These are phyloP conservation scores for Moniliophthora roreri DNA, from an alignment of 1,284 basidiomycete species.

Conservation along the genomic window DNA sequence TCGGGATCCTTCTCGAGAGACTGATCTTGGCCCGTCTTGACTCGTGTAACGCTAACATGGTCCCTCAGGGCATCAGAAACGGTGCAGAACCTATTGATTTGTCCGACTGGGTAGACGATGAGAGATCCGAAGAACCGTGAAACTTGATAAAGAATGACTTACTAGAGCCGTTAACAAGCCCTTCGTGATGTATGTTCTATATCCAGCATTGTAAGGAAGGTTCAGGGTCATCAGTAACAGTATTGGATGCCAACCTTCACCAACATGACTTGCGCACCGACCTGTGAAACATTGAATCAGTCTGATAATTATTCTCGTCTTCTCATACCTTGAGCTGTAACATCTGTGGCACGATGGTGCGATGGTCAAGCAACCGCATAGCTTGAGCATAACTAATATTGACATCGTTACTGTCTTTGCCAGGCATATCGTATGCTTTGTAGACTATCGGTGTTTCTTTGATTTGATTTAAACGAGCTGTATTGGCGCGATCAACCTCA, in stretches of 20 bases:
- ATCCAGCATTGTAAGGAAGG: neutral
- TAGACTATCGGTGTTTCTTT: constrained; percentile 35
- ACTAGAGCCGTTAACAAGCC: constrained; percentile 78
- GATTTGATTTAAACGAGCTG: constrained; percentile 53
- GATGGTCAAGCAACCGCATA: constrained; percentile 32
- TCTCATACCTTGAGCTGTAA: constrained; percentile 33
- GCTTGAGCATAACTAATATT: constrained; percentile 19
- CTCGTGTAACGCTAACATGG: constrained; percentile 26
- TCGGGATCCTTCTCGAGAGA: constrained; percentile 7
- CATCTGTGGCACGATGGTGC: constrained; percentile 32
- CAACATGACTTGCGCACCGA: constrained; percentile 71
- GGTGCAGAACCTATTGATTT: constrained; percentile 59
- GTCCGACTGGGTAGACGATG: constrained; percentile 48
- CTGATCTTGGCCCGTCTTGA: neutral
- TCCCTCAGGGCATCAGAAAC: constrained; percentile 28
- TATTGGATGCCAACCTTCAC: constrained; percentile 45
- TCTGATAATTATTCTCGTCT: too few relatives aligned
- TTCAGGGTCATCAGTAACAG: neutral
- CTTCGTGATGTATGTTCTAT: constrained; percentile 69
- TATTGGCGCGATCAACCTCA: constrained; percentile 83
- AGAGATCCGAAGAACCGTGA: constrained; percentile 2
- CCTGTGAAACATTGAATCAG: constrained; percentile 32
- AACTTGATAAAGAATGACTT: neutral
- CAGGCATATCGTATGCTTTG: constrained; percentile 29
- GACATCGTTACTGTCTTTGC: constrained; percentile 29